Conservation (phyloP, 768 basidiomycete genomes). For the Tricholoma sp. region DNA sequence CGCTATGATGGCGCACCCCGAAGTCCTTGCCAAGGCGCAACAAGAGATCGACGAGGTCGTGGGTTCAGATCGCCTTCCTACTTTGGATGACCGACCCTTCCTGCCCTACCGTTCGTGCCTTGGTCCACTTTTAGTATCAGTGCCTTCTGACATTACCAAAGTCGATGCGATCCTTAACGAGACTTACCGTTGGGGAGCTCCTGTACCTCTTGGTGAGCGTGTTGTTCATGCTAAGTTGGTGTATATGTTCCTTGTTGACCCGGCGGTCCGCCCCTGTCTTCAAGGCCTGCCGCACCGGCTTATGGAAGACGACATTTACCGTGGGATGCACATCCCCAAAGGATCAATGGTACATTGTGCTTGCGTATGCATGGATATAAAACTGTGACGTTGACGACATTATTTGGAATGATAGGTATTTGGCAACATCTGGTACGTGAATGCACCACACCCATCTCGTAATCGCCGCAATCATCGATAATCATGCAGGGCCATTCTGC, state of each 20-base stretch:
- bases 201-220: constrained; percentile 51
- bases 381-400: constrained; percentile 5
- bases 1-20: constrained; percentile 60
- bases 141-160: constrained; percentile 7
- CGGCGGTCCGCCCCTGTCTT: neutral
- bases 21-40: constrained; percentile 52
- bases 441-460: neutral
- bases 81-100: constrained; percentile 45
- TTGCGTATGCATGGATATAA: neutral
- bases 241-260: neutral
- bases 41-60: constrained; percentile 60
- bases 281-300: constrained; percentile 59
- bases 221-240: neutral
- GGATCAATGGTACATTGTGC: constrained; percentile 46
- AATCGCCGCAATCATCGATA: neutral
- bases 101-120: constrained; percentile 47
- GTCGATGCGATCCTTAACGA: constrained; percentile 54
- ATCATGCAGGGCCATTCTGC: constrained; percentile 39
- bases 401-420: constrained; percentile 31
- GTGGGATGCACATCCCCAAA: constrained; percentile 53
- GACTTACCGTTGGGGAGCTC: constrained; percentile 48
- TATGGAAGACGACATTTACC: constrained; percentile 62
- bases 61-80: constrained; percentile 53
- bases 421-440: constrained; percentile 53
- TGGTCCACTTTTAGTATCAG: neutral